These are phyloP conservation scores for Talaromyces sp. DNA, from an alignment of 2,329 filamentous ascomycete genomes.

Conservation along the genomic window DNA sequence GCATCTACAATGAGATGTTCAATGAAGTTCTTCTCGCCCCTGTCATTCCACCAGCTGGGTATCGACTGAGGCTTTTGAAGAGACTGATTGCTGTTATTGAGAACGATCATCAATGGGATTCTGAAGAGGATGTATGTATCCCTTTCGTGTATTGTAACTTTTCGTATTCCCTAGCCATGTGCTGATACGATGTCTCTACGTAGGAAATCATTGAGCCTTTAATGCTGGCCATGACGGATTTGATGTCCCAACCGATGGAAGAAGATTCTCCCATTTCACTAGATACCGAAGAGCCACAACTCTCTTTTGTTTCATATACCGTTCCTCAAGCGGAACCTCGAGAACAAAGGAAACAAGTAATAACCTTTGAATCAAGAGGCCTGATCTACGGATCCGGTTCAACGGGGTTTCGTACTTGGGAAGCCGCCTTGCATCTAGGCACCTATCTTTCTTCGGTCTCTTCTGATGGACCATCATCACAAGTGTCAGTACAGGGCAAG, in stretches of 20 bases:
- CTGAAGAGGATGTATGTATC: conserved; percentile 71
- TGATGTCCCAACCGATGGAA: conserved; percentile 54
- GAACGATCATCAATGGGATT: conserved; percentile 63
- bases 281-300: conserved; percentile 59
- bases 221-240: conserved; percentile 60
- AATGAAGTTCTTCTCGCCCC: conserved; percentile 50
- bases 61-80: conserved; percentile 69
- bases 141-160: conserved; percentile 9
- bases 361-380: conserved; percentile 51
- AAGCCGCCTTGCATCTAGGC: conserved; percentile 60
- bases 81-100: conserved; percentile 66
- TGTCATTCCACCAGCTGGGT: conserved; percentile 59
- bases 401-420: conserved; percentile 66
- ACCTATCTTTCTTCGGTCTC: conserved; percentile 52
- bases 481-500: conserved; percentile 43
- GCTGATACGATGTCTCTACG: not conserved
- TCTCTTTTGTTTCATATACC: conserved; percentile 69
- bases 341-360: conserved; percentile 20
- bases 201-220: conserved; percentile 81
- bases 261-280: conserved; percentile 54
- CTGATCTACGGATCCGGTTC: conserved; percentile 54
- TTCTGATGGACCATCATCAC: not conserved
- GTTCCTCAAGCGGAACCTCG: conserved; percentile 23
- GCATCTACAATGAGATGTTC: conserved; percentile 64
- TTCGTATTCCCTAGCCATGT: not conserved